Conservation (phyloP, 805 yeast species). For the Isabelozyma gotoi region DNA sequence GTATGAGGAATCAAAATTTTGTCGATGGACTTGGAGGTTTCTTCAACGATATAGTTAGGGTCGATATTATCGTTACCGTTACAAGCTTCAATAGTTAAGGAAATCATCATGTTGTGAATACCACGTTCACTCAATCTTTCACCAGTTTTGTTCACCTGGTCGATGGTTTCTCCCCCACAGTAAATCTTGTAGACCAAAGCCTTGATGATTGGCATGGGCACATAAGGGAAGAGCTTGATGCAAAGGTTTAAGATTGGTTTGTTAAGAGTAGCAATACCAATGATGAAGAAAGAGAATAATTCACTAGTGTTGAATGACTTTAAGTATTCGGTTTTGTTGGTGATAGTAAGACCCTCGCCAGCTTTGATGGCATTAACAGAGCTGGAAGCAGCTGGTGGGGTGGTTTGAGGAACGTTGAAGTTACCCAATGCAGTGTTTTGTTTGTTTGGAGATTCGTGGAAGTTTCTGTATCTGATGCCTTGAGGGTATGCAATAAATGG, state of each 20-base stretch:
- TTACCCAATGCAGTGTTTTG: slow-evolving; percentile 14
- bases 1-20: slow-evolving; percentile 73
- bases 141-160: slow-evolving; percentile 73
- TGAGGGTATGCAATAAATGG: background rate
- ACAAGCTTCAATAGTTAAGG: slow-evolving; percentile 90
- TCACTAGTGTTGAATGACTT: slow-evolving; percentile 54
- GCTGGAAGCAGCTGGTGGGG: slow-evolving; percentile 1
- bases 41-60: slow-evolving; percentile 57
- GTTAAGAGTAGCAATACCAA: slow-evolving; percentile 68
- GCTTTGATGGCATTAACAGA: background rate
- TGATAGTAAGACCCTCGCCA: background rate
- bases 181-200: slow-evolving; percentile 76
- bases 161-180: slow-evolving; percentile 84
- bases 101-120: slow-evolving; percentile 92
- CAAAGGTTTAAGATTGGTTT: slow-evolving; percentile 60
- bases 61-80: slow-evolving; percentile 69
- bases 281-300: slow-evolving; percentile 62
- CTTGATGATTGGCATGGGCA: slow-evolving; percentile 72
- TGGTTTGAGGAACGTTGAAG: slow-evolving; percentile 7
- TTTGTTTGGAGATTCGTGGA: slow-evolving; percentile 22
- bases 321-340: slow-evolving; percentile 34
- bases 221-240: slow-evolving; percentile 66
- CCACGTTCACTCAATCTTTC: slow-evolving; percentile 66
- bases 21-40: slow-evolving; percentile 65
- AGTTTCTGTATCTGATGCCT: slow-evolving; percentile 5